A percentile compares a stretch with the other conserved stretches of the same genome.
These are phyloP conservation scores for Scheffersomyces segobiensis DNA, from an alignment of 1,139 yeast genomes.

Conservation along the genomic window DNA sequence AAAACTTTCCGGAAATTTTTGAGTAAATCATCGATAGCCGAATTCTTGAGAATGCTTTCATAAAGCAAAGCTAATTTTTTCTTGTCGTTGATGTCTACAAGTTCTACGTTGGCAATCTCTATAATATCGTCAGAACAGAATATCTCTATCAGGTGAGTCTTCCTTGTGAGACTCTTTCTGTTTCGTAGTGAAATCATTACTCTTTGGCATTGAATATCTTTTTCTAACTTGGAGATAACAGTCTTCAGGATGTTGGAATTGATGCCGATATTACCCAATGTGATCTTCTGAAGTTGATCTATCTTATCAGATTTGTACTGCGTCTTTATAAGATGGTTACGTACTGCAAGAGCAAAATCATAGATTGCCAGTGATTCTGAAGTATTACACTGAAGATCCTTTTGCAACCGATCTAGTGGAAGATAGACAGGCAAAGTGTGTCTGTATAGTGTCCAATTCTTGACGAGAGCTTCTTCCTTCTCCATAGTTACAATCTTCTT, in stretches of 20 bases:
- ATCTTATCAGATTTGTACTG: slow-evolving; percentile 37
- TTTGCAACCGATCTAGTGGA: slow-evolving; percentile 18
- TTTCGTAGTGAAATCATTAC: slow-evolving; percentile 12
- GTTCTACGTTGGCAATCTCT: slow-evolving; percentile 11
- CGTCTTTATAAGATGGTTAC: slow-evolving; percentile 19
- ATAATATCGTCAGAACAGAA: slow-evolving; percentile 18
- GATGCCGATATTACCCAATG: slow-evolving; percentile 10
- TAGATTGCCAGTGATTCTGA: slow-evolving; percentile 6
- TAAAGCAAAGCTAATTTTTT: slow-evolving; percentile 10
- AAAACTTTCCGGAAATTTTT: slow-evolving; percentile 18
- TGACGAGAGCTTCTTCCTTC: slow-evolving; percentile 9
- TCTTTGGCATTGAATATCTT: slow-evolving; percentile 28
- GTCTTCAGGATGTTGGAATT: slow-evolving; percentile 2
- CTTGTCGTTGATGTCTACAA: slow-evolving; percentile 2
- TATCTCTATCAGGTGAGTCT: slow-evolving; percentile 16
- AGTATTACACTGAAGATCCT: neutral
- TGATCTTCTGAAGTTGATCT: slow-evolving; percentile 16
- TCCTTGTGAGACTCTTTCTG: neutral
- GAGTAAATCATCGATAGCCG: slow-evolving; percentile 16
- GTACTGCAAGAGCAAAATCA: slow-evolving; percentile 16
- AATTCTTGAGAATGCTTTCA: slow-evolving; percentile 17
- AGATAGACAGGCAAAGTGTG: slow-evolving; percentile 40
- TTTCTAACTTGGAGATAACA: slow-evolving; percentile 15
- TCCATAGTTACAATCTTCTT: slow-evolving; percentile 14
- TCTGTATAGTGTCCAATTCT: slow-evolving; percentile 32